phyloP scores from a whole-genome alignment of 345 rosid species.

The Crucihimalaya himalaica region DNA sequence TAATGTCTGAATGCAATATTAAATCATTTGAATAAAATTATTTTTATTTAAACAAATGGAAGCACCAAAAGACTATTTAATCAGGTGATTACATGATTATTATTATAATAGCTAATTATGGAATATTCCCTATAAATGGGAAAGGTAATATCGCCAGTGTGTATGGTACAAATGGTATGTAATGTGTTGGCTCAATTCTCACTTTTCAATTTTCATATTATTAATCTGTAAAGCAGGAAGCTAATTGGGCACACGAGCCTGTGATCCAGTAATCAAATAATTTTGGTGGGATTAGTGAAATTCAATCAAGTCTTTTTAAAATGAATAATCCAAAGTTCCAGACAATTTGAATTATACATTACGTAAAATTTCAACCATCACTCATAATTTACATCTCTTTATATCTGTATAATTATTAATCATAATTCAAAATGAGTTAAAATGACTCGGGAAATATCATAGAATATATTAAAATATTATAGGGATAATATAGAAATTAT shows the following conservation, averaged over 20 bases:
- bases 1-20: constrained; percentile 11
- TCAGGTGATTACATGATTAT: constrained; percentile 7
- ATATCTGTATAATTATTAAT: not conserved
- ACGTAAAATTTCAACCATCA: not conserved
- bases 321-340: not conserved
- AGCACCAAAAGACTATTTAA: not conserved
- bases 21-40: not conserved
- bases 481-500: not conserved
- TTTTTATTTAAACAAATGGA: not conserved
- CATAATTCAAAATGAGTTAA: not conserved
- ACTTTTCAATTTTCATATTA: constrained; percentile 13
- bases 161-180: constrained; percentile 20
- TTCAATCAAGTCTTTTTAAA: not conserved
- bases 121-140: constrained; percentile 37
- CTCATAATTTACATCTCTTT: not conserved
- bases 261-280: not conserved
- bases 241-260: not conserved
- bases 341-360: not conserved
- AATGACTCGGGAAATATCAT: not conserved
- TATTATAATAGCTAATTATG: constrained; percentile 9
- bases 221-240: not conserved
- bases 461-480: not conserved
- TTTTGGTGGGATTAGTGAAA: not conserved
- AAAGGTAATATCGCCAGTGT: constrained; percentile 10
- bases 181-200: not conserved